Evolutionary conservation across 345 rosid genomes (phyloP), one percentile per base, ranked within the genome.

Genomic region (Lepidium didymum): DNA sequence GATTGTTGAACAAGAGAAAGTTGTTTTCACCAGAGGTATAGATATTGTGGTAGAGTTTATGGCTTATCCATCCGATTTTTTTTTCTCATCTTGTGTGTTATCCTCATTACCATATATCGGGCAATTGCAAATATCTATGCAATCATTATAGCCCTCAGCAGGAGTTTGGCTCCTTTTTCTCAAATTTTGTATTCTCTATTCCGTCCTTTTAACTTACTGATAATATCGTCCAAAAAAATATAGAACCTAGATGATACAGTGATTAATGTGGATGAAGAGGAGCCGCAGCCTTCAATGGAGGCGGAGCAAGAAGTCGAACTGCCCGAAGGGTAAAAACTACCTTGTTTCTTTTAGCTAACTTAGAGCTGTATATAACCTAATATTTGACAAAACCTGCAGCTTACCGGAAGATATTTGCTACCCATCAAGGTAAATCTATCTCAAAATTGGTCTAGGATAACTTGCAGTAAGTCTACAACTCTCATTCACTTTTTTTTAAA

Each of bases 251-350:
- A 54, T 18, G 73, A 60, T 62, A 77, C 82, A n/a, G 81, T 92
- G 62, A 85, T 86, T 67, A 79, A 85, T 67, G 80, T 83, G 12
- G 91, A 87, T 15, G 96, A 89, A 69, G 96, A 92, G 67, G 88
- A 86, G 36, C 73, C 79, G 63, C 86, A 73, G 56, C 61, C 62
- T 59, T 43, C 72, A 14, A 77, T 70, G 38, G 65, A 51, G 61
- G 65, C 29, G 46, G 84, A 80, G 65, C 68, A 50, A 68, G 68
- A 25, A 7, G 58, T 67, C 34, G 69, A 75, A 73, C 70, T 83
- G 57, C 80, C 86, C 65, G 81, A 84, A 58, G 69, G 91, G 96
- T 86, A 82, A 63, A 63, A 50, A 7, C 23, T 40, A 64, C 35
- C 13, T 45, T 14, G 62, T 64, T 53, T 21, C 13, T 44, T 8